phyloP scores from a whole-genome alignment of 768 basidiomycete species.

The Suillus paluster region DNA sequence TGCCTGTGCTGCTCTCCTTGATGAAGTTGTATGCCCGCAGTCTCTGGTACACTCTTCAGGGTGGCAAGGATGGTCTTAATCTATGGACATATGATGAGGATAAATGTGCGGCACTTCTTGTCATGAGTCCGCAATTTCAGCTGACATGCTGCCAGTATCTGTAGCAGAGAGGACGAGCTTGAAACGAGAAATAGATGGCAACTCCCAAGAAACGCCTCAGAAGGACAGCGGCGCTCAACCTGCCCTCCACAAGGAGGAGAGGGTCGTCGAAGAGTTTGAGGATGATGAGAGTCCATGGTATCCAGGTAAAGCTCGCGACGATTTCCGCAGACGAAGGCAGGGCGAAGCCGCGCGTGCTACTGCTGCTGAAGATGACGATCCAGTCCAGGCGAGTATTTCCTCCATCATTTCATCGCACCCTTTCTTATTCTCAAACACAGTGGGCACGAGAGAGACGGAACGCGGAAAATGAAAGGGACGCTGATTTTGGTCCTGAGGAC shows the following conservation, averaged over 20 bases:
- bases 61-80: conserved; percentile 69
- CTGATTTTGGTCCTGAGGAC: conserved; percentile 81
- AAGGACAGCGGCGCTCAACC: conserved; percentile 12
- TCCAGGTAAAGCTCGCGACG: conserved; percentile 79
- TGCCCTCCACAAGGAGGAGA: conserved; percentile 19
- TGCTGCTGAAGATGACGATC: conserved; percentile 66
- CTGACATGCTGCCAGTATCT: conserved; percentile 24
- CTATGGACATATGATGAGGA: conserved; percentile 68
- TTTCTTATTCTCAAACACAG: conserved; percentile 38
- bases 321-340: conserved; percentile 63
- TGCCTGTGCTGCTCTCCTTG: conserved; percentile 85
- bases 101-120: conserved; percentile 22
- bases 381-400: conserved; percentile 59
- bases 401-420: not conserved
- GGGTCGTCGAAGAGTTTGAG: conserved; percentile 31
- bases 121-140: not conserved
- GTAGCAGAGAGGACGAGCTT: conserved; percentile 23
- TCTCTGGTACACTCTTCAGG: conserved; percentile 79
- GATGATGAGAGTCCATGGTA: conserved; percentile 79
- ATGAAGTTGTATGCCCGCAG: conserved; percentile 82
- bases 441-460: conserved; percentile 80
- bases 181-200: conserved; percentile 31
- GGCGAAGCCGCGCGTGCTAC: conserved; percentile 39
- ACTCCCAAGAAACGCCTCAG: conserved; percentile 14
- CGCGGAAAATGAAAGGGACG: conserved; percentile 72